Conservation (phyloP, 257 asterid species). For the Paulownia fortunei region DNA sequence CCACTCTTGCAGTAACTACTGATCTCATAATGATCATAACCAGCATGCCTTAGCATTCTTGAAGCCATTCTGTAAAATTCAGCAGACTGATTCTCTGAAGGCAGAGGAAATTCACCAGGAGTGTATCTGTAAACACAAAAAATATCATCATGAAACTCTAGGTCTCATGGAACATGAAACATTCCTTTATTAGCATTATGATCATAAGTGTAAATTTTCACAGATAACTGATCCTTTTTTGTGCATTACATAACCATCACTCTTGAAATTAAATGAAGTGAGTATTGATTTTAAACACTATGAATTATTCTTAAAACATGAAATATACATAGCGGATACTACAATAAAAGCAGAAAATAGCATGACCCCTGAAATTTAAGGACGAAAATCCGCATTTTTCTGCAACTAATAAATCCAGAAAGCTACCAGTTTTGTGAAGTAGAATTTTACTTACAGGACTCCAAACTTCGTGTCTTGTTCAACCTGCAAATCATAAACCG, state of each 20-base stretch:
- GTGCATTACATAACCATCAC: slow-evolving; percentile 6
- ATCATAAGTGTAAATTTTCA: not conserved
- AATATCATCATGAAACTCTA: slow-evolving; percentile 8
- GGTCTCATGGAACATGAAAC: not conserved
- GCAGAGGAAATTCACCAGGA: slow-evolving; percentile 90
- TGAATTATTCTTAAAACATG: not conserved
- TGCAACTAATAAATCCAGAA: not conserved
- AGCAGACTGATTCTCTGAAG: slow-evolving; percentile 84
- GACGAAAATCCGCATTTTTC: not conserved
- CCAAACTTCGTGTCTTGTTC: slow-evolving; percentile 90
- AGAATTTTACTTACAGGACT: slow-evolving; percentile 58
- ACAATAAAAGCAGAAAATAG: not conserved
- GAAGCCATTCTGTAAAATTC: slow-evolving; percentile 87
- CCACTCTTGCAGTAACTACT: slow-evolving; percentile 89
- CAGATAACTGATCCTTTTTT: not conserved
- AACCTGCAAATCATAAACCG: slow-evolving; percentile 94
- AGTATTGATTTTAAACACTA: not conserved
- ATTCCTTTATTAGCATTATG: not conserved
- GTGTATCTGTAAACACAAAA: slow-evolving; percentile 63
- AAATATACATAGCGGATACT: not conserved
- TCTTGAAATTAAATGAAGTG: not conserved
- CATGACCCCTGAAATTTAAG: slow-evolving; percentile 2
- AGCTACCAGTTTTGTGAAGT: not conserved
- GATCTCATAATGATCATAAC: slow-evolving; percentile 89
- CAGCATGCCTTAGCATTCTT: slow-evolving; percentile 64